These are phyloP conservation scores for Mycena sp. DNA, from an alignment of 1,284 basidiomycete species.

Conservation along the genomic window DNA sequence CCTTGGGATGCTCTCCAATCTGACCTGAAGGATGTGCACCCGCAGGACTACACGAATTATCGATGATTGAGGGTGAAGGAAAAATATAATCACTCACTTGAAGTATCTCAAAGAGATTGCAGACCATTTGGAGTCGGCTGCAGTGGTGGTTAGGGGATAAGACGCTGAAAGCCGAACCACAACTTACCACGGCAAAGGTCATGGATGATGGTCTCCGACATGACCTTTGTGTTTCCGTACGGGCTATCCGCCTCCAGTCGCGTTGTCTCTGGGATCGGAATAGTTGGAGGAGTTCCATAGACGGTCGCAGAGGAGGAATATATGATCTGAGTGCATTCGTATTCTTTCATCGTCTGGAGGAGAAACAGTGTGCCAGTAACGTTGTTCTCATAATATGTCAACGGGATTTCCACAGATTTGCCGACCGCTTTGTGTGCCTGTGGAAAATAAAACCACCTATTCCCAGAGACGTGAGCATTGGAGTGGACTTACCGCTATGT, in stretches of 20 bases:
- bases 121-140: conserved; percentile 75
- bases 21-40: conserved; percentile 96
- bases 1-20: conserved; percentile 96
- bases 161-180: neutral
- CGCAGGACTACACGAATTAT: conserved; percentile 83
- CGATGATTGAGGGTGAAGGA: neutral
- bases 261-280: conserved; percentile 96
- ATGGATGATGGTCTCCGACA: conserved; percentile 92
- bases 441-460: too few species aligned
- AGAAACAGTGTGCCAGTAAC: conserved; percentile 87
- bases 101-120: conserved; percentile 94
- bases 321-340: conserved; percentile 86
- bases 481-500: conserved; percentile 80
- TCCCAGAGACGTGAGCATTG: neutral
- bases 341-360: conserved; percentile 87
- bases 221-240: conserved; percentile 96
- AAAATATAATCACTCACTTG: conserved; percentile 69
- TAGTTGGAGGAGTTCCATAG: conserved; percentile 92
- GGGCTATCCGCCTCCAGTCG: conserved; percentile 91
- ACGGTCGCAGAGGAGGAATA: conserved; percentile 99
- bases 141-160: conserved; percentile 45
- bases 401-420: conserved; percentile 94
- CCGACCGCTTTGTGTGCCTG: conserved; percentile 98
- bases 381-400: conserved; percentile 94
- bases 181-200: conserved; percentile 85